Evolutionary conservation across 805 yeast species (phyloP), one percentile per base, ranked within the genome.

Genomic region (Suhomyces sp.): DNA sequence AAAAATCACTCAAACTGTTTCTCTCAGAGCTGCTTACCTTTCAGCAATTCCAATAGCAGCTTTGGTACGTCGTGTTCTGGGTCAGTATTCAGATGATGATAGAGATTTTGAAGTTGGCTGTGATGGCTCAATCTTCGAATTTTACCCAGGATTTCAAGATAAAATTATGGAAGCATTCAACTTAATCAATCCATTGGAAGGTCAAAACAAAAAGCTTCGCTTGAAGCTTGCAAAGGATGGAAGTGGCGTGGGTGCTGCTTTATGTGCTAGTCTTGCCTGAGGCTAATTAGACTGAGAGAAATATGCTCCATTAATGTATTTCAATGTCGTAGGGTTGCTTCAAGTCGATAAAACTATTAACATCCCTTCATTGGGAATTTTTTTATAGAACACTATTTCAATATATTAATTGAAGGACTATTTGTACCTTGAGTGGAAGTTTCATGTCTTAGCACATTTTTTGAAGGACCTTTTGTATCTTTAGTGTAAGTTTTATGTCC

Each of bases 171-270:
- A 88, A 57, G 97, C 96, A 0, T 72, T 92, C 56, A 76, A 84
- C 0, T 64, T 81, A 56, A 81, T 89, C 43, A 83, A 85, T 57
- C 79, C 92, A 43, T 92, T 92, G 51, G 77, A 86, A 43, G 86
- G 87, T 45, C 83, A 86, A 53, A 89, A 84, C 60, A 83, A 89
- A 69, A 84, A 88, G 62, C 75, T 90, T 44, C 86, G 84, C 60
- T 73, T 93, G 55, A 84, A 84, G 56, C 85, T 92, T 58, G 94
- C 97, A 27, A 89, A 89, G 68, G 98, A 94, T 64, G 98, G 98
- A 45, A 86, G 96, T 52, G 97, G 97, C 54, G 97, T 92, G 43
- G 99, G 99, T 58, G 98, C 97, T 44, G 98, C 98, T 2, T 76
- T 93, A 55, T 89, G 97, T 74, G 97, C 97, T 9, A 65, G 75